A percentile compares a stretch with the other conserved stretches of the same genome.
phyloP scores from a whole-genome alignment of 192 early-diverging fungal genomes.

The Backusella sp. region DNA sequence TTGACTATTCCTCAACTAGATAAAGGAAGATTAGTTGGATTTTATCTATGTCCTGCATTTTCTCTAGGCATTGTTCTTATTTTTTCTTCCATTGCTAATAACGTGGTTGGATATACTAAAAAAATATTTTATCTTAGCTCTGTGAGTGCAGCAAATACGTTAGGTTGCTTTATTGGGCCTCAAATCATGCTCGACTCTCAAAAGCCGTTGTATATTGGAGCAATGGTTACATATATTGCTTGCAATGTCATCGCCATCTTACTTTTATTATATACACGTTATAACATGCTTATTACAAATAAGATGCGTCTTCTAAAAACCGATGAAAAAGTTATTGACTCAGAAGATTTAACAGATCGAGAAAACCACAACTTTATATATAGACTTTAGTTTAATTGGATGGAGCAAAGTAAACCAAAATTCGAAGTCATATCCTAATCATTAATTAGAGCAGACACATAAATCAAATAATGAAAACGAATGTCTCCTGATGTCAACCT shows the following conservation, averaged over 20 bases:
- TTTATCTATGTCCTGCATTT: conserved; percentile 5
- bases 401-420: neutral
- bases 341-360: neutral
- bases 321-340: neutral
- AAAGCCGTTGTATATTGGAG: conserved; percentile 21
- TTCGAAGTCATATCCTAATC: too few relatives aligned
- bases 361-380: neutral
- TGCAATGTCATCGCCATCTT: conserved; percentile 10
- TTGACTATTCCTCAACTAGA: too few relatives aligned
- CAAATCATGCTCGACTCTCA: conserved; percentile 17
- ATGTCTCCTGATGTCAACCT: too few relatives aligned
- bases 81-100: conserved; percentile 1
- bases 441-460: too few relatives aligned
- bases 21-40: conserved; percentile 12
- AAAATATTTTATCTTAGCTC: conserved; percentile 12
- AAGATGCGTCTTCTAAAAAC: neutral
- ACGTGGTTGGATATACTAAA: conserved; percentile 18
- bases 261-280: neutral
- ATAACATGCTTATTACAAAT: conserved; percentile 14
- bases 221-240: conserved; percentile 17
- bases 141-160: neutral
- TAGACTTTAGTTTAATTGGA: neutral
- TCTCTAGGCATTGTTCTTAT: conserved; percentile 1
- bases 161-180: conserved; percentile 23
- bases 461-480: too few relatives aligned